Evolutionary conservation across 2,329 filamentous ascomycete species (phyloP), one percentile per base, ranked within the genome.

Genomic region (Hysterium pulicare): DNA sequence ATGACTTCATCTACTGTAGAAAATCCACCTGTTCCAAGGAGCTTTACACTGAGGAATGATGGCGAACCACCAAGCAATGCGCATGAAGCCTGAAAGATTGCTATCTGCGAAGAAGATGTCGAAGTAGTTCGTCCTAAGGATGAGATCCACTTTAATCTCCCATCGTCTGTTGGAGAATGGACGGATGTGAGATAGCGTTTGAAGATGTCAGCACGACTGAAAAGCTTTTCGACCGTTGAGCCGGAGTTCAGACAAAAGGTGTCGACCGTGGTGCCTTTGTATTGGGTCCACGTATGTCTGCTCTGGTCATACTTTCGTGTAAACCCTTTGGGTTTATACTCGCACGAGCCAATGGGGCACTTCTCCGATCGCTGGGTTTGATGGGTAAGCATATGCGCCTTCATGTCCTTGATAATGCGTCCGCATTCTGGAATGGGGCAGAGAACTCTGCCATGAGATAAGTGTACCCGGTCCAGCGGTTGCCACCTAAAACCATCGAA

Each of bases 241-340:
- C 90, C 90, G 21, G 87, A 89, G 24, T 89, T 88, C 1, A 89
- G 88, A 58, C 90, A 95, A 72, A 95, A 96, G 22, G 89, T 89
- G 62, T 90, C 96, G 19, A 95, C 88, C 90, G 95, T 95, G 38
- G 87, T 95, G 31, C 90, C 90, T 71, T 95, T 95, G 78, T 95
- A 96, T 66, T 96, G 90, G 5, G 90, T 96, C 49, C 95, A 70
- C 4, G 90, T 95, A 67, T 96, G 90, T 33, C 90, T 77, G 71
- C 95, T 95, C 77, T 95, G 95, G 74, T 96, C 90, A 64, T 96
- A 96, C 70, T 95, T 95, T 56, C 90, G 79, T 9, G 90, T 90
- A 61, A 96, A 96, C 3, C 90, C 90, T 70, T 95, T 95, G 60
- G 79, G 73, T 72, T 95, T 85, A 69, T 95, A 96, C 59, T 95